Base-by-base conservation (phyloP, 257 asterid species). In the Solanum dulcamara region DNA sequence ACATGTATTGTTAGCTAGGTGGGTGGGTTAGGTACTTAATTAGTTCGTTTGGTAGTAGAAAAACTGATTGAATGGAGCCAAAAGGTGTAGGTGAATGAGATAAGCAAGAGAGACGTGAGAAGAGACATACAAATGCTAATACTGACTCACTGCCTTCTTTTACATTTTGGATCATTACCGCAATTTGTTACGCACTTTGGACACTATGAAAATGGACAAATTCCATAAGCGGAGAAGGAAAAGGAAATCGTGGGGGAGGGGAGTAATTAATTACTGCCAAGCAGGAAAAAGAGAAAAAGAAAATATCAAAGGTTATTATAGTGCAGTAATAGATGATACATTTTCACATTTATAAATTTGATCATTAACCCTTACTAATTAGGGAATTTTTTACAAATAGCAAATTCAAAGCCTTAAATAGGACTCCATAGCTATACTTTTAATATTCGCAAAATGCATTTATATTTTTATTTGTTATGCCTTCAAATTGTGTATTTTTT, bases 161-260 rank as follows among this genome's bases (percentile, higher is more conserved):
- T 64, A 28, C 48, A 28, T 79, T 48, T 79, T 28, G 28, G 64
- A 79, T 48, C 28, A 79, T 28, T 79, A 15, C 15, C 15, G 6
- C 28, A 79, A 79, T 79, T 79, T 79, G 64, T 79, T 79, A 28
- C 18, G 3, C 42, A 79, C 12, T 80, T 86, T 88, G 87, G 90
- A 81, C 51, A 59, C 10, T 22, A 18, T 50, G 87, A 81, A 86
- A 88, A 81, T 86, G 40, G 87, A 86, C 90, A 84, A 88, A 86
- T 80, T 80, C 28, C 11, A 81, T 71, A 50, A 86, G 67, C 32
- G 40, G 7, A 66, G 7, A 9, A 46, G 7, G 10, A 14, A 26
- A 42, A 24, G n/a, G n/a, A 74, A 12, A 11, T 22, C 18, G 12
- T 35, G 48, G 30, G 79, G 37, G 37, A 5, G 17, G 20, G 32